Evolutionary conservation across 345 rosid species (phyloP).

Genomic region (Angophora floribunda): DNA sequence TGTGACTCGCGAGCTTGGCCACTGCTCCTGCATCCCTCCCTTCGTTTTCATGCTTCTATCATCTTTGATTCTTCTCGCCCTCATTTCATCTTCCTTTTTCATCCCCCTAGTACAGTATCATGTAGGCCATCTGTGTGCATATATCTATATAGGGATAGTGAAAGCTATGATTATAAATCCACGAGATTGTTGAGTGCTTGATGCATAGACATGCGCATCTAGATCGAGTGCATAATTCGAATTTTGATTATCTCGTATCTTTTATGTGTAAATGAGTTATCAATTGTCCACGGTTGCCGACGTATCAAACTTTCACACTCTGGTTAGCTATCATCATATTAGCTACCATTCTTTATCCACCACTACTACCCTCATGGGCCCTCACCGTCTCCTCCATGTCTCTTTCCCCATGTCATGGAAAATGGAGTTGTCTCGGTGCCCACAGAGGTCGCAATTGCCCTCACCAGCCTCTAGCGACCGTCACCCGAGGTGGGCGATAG

Average conservation of each 20-base stretch:
- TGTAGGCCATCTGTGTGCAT: background rate
- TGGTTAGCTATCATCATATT: background rate
- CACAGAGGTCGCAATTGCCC: background rate
- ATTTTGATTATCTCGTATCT: background rate
- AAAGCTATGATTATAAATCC: background rate
- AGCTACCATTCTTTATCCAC: background rate
- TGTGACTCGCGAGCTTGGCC: background rate
- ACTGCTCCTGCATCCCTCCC: background rate
- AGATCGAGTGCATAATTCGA: background rate
- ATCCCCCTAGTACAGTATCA: background rate
- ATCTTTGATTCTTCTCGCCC: background rate
- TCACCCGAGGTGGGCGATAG: rapidly evolving
- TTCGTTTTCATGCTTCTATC: background rate
- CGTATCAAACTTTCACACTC: background rate
- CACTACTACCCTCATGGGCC: background rate
- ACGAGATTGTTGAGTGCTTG: background rate
- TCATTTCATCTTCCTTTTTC: background rate
- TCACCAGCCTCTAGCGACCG: background rate
- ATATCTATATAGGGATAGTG: background rate
- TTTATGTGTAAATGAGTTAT: background rate
- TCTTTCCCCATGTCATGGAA: background rate
- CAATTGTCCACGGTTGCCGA: background rate
- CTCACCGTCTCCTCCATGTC: background rate
- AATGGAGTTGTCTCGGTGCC: background rate
- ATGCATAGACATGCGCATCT: background rate